Evolutionary conservation across 2,329 filamentous ascomycete species (phyloP), one percentile per base, ranked within the genome.

Genomic region (Colletotrichum gloeosporioides): DNA sequence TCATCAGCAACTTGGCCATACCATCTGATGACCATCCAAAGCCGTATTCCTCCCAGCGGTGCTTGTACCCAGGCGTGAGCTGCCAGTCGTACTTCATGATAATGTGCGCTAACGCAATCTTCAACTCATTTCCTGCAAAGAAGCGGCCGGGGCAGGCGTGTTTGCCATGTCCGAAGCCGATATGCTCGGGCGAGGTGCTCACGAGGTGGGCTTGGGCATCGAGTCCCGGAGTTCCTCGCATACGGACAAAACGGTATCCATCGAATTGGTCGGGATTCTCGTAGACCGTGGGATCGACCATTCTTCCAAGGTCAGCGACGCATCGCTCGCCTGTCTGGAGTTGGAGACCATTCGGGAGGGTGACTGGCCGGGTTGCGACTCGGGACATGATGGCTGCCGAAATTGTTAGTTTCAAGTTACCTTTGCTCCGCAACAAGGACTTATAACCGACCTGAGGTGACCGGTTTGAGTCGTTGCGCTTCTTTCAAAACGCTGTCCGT

Each of bases 81-180:
- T 67, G 34, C 70, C 69, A 76, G 32, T 76, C 70, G 7, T 69
- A 77, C 25, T 77, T 76, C 57, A 77, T 73, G 7, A 76, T 12
- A 8, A 77, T 27, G n/a, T 76, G 75, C 27, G 63, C 64, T 36
- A 77, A 44, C 32, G 75, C 75, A 16, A 77, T 63, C 59, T 88
- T 88, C 80, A 88, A 84, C 81, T 88, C 85, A 76, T 86, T 84
- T 18, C 81, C 80, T 16, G 87, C 87, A 76, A 88, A 88, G 84
- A 88, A 88, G 1, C 86, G 82, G 1, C 87, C 87, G 0, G 85
- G 86, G 71, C 85, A 86, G 3, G 85, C 85, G 75, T 86, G 83
- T 29, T 81, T 80, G 5, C 85, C 85, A 2, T 85, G 82, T 0
- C 85, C 85, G 74, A 86, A 87, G 27, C 83, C 83, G 39, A 85